Base-by-base conservation (phyloP, 2,329 filamentous ascomycete species). In the Harringtonia aguacate region DNA sequence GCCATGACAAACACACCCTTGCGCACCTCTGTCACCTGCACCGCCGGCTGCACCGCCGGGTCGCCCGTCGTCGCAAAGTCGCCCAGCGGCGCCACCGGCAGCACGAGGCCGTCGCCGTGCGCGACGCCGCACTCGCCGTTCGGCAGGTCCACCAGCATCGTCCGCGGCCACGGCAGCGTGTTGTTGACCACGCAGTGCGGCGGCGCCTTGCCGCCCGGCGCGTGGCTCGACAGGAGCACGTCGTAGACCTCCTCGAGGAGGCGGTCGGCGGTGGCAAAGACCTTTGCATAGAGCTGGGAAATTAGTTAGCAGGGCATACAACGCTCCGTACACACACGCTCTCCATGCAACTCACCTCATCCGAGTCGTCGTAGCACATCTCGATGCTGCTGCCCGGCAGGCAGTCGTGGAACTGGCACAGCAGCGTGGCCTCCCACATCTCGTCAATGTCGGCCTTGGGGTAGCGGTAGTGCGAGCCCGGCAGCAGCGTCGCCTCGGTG, bases 321-420 rank as follows among this genome's bases (percentile, higher is more conserved):
- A n/a, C n/a, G n/a, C n/a, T n/a, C n/a, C n/a, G n/a, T n/a, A n/a
- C n/a, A n/a, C n/a, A n/a, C n/a, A n/a, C n/a, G n/a, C n/a, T n/a
- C n/a, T n/a, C n/a, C n/a, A 39, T 6, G 18, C 17, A 41, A 53
- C 65, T 59, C 61, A 78, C 76, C 65, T 88, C 76, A 58, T 95
- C 84, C 4, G 89, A 94, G 59, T 98, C 92, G 60, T 94, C 86
- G 56, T 97, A 97, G 62, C 88, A 95, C 88, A 97, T 95, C 61
- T 94, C 89, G 54, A 98, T 97, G 29, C 80, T 86, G 58, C 87
- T 95, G 45, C 92, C 92, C 1, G 92, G 92, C 41, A 98, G 72
- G 59, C 92, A 97, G 59, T 98, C 92, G 52, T 98, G 92, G 71
- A 98, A 98, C 57, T 98, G 92, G 53, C 90, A 97, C 22, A 97